Conservation (phyloP, 2,329 filamentous ascomycete species). For the Arthrobotrys musiformis region DNA sequence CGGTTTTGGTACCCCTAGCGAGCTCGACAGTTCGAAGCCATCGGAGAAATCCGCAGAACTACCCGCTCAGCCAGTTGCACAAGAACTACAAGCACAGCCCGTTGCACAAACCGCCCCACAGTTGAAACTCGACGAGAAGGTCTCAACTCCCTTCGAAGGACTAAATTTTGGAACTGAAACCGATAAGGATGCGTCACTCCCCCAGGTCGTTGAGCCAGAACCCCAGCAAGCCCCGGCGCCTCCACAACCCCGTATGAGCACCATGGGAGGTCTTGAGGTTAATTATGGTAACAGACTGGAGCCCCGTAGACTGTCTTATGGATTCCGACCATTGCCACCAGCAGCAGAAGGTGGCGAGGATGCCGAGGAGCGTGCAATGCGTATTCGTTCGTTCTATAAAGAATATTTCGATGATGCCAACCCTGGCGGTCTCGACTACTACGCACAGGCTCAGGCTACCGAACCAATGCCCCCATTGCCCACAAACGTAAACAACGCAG, state of each 20-base stretch:
- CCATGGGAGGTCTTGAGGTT: constrained; percentile 62
- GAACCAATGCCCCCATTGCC: constrained; percentile 18
- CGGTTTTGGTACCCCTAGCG: constrained; percentile 28
- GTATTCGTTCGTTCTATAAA: constrained; percentile 98
- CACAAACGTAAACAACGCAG: not conserved
- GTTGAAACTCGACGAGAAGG: constrained; percentile 23
- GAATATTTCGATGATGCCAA: constrained; percentile 89
- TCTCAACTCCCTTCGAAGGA: constrained; percentile 33
- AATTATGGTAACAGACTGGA: constrained; percentile 69
- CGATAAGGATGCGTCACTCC: constrained; percentile 18
- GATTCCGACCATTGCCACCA: constrained; percentile 85
- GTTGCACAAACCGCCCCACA: constrained; percentile 22
- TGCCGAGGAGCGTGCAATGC: constrained; percentile 91
- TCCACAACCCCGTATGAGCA: constrained; percentile 26
- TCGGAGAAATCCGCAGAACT: constrained; percentile 9
- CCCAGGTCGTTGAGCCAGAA: constrained; percentile 41
- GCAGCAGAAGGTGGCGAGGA: constrained; percentile 85
- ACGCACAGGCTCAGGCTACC: constrained; percentile 31
- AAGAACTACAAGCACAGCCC: not conserved
- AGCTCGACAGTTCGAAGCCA: constrained; percentile 20
- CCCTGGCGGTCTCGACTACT: constrained; percentile 57
- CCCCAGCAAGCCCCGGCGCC: constrained; percentile 1
- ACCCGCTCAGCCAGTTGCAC: not conserved
- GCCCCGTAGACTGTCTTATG: constrained; percentile 73
- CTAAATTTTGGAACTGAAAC: constrained; percentile 45